Evolutionary conservation across 2,329 filamentous ascomycete genomes (phyloP).

Genomic region (Botryotinia calthae): DNA sequence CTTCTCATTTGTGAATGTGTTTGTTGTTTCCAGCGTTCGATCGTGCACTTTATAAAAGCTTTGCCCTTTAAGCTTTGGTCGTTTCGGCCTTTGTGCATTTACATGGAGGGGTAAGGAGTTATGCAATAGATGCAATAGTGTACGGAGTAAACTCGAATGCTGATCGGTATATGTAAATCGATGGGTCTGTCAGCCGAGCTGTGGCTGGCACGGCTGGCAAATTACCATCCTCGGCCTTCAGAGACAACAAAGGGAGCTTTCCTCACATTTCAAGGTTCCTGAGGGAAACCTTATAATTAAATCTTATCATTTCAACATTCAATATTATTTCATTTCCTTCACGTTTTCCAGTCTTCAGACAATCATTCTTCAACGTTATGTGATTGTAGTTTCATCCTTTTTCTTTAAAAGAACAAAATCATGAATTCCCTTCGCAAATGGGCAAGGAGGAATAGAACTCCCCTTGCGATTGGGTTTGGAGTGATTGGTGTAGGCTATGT

Average conservation of each 20-base stretch:
- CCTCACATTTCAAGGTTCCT: not conserved
- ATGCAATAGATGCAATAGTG: slow-evolving; percentile 12
- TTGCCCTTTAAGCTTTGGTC: not conserved
- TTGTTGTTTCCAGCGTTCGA: slow-evolving; percentile 12
- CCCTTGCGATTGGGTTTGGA: slow-evolving; percentile 82
- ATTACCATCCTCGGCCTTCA: slow-evolving; percentile 11
- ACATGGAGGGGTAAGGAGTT: slow-evolving; percentile 22
- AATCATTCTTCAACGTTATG: slow-evolving; percentile 25
- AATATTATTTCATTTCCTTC: slow-evolving; percentile 4
- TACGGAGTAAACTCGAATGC: slow-evolving; percentile 8
- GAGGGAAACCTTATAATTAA: not conserved
- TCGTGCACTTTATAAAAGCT: slow-evolving; percentile 10
- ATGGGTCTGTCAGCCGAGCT: slow-evolving; percentile 13
- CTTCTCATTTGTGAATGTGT: slow-evolving; percentile 17
- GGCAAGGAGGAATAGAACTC: slow-evolving; percentile 88
- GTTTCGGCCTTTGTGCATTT: slow-evolving; percentile 21
- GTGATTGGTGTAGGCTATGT: slow-evolving; percentile 88
- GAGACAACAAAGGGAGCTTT: slow-evolving; percentile 19
- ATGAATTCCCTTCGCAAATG: slow-evolving; percentile 78
- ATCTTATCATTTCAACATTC: slow-evolving; percentile 7
- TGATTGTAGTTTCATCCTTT: slow-evolving; percentile 18
- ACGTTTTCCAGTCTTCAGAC: not conserved
- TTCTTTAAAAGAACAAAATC: slow-evolving; percentile 27
- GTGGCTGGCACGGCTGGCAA: slow-evolving; percentile 13
- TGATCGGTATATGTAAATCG: slow-evolving; percentile 13